Percentiles rank a stretch among this genome's conserved stretches.
These are phyloP conservation scores for Hypomyces perniciosus DNA, from an alignment of 2,329 filamentous ascomycete species.

Conservation along the genomic window DNA sequence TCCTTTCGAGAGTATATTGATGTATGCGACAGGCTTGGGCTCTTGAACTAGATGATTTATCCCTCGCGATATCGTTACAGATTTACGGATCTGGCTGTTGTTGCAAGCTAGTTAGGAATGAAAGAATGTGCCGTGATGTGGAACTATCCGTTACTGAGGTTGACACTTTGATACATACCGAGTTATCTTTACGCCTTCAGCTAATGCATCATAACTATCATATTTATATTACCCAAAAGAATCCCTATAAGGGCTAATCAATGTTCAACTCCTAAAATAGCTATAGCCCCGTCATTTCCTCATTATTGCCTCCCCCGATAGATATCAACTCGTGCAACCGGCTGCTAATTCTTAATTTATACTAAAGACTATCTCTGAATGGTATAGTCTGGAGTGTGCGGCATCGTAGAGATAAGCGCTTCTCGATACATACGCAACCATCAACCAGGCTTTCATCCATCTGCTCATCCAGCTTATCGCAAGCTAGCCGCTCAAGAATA, in stretches of 20 bases:
- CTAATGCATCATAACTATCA: too few relatives aligned
- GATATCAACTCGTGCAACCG: not conserved
- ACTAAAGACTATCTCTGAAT: not conserved
- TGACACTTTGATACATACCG: too few relatives aligned
- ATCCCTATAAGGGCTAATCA: too few relatives aligned
- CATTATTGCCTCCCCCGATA: not conserved
- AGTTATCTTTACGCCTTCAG: too few relatives aligned
- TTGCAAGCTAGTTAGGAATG: too few relatives aligned
- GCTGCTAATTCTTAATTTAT: not conserved
- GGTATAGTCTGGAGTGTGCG: not conserved
- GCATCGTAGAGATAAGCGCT: not conserved
- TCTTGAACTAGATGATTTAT: slow-evolving; percentile 28
- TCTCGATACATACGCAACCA: not conserved
- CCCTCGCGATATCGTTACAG: too few relatives aligned
- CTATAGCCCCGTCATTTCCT: too few relatives aligned
- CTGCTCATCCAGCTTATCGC: not conserved
- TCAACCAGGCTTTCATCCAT: not conserved
- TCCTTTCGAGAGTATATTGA: slow-evolving; percentile 48
- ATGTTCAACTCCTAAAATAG: too few relatives aligned
- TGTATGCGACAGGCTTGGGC: slow-evolving; percentile 46
- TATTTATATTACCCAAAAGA: too few relatives aligned
- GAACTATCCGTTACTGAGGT: too few relatives aligned
- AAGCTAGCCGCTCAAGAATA: not conserved
- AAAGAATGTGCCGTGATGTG: too few relatives aligned
- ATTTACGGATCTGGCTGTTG: too few relatives aligned